A percentile compares a stretch with the other conserved stretches of the same genome.
These are phyloP conservation scores for Gastroboletus turbinatus DNA, from an alignment of 1,284 basidiomycete genomes.

Conservation along the genomic window DNA sequence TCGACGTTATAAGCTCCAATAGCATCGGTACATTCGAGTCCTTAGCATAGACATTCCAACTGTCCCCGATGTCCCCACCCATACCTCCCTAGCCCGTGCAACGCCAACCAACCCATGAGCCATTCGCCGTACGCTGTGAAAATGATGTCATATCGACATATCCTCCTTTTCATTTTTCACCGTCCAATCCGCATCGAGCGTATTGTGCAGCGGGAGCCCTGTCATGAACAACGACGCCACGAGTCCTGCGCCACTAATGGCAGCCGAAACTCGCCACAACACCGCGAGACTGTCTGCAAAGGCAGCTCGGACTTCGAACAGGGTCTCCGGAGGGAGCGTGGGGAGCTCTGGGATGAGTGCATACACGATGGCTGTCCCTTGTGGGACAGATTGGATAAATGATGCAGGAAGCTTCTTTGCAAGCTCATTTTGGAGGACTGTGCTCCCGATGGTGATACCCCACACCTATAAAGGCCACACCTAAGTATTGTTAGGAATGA, in stretches of 20 bases:
- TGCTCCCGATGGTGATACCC: constrained; percentile 33
- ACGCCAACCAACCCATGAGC: no score
- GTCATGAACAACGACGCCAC: constrained; percentile 8
- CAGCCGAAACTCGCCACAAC: constrained; percentile 7
- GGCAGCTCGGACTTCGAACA: not conserved
- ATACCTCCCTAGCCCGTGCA: no score
- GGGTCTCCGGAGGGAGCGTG: not conserved
- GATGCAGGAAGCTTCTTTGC: constrained; percentile 19
- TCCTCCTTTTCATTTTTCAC: not conserved
- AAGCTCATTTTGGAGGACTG: constrained; percentile 35
- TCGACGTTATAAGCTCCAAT: not conserved
- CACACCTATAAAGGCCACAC: constrained; percentile 24
- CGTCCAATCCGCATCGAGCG: constrained; percentile 7
- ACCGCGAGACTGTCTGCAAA: constrained; percentile 11
- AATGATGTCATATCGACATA: not conserved
- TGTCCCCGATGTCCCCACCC: no score
- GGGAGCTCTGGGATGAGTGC: constrained; percentile 12
- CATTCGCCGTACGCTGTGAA: no score
- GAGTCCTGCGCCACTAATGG: not conserved
- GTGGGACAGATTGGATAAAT: constrained; percentile 13
- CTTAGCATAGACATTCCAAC: not conserved
- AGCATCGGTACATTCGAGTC: not conserved
- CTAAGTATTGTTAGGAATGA: not conserved
- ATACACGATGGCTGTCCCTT: constrained; percentile 9
- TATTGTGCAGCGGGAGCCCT: not conserved